Base-by-base conservation (phyloP, 768 basidiomycete species). In the Lactarius indigo region DNA sequence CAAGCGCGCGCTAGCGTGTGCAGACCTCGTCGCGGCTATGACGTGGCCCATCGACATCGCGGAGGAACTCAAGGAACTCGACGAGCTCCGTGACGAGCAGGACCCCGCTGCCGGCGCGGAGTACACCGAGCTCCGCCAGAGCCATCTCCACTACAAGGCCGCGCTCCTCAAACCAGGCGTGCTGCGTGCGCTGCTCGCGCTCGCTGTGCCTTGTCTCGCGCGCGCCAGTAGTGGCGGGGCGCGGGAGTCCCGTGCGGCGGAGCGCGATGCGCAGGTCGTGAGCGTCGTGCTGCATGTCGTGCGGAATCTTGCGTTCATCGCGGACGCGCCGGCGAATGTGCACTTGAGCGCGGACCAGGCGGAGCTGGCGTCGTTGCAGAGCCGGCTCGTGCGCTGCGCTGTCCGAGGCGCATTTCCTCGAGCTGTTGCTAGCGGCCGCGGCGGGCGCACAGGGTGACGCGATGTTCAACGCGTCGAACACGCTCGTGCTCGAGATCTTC, bases 21-120 rank as follows among this genome's bases (percentile, higher is more conserved):
- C 87, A 9, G 97, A 98, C 74, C 80, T 99, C 28, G 88, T 98
- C 75, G 92, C 94, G 0, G 95, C 96, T 0, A 92, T 99, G 92
- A 98, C 96, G 1, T 99, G 97, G 97, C 97, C 97, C 0, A 96
- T 99, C 62, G 93, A 98, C 76, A 81, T 98, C 69, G 91, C 94
- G 0, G 91, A 93, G 72, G 97, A 98, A 77, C 81, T 99, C 69
- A 91, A 90, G 72, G 97, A 98, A 73, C 85, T 98, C 62, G 89
- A 91, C 74, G 91, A 94, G 54, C 85, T 98, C 61, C 89, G 90
- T 74, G 91, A 94, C 44, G 91, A 89, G 44, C 71, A 86, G 23
- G 91, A 92, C 76, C 86, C 84, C 67, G 86, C 88, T 18, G 86
- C 84, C 65, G 86, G 88, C 20, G 86, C 92, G 18, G 97, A 99